Base-by-base conservation (phyloP, 2,329 filamentous ascomycete genomes). In the Elsinoe fawcettii region DNA sequence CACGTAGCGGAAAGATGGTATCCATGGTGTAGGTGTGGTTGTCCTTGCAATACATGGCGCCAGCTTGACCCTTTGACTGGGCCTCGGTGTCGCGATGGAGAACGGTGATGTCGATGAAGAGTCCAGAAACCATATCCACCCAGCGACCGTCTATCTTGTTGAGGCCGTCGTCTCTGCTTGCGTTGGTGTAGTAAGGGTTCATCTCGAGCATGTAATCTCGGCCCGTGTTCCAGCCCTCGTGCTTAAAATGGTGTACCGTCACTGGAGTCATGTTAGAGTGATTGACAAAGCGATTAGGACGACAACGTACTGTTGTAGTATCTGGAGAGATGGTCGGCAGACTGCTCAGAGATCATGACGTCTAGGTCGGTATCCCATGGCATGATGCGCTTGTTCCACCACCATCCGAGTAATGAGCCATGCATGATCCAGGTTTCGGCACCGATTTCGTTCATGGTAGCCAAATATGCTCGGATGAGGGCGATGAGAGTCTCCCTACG, bases 381-480 rank as follows among this genome's bases (percentile, higher is more conserved):
- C 68, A 84, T 75, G 63, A 82, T 77, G 64, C 76, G 75, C 55
- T 77, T 73, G 62, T 82, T 83, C 81, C 81, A 84, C 76, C 78
- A 84, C 81, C 81, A 84, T 34, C 80, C 79, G 14, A 84, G 70
- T 39, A 84, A 68, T 5, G 77, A 79, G 11, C 81, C 81, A 62
- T 84, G 81, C 78, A 83, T 83, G 58, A 84, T 77, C 81, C 81
- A 84, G 7, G 81, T 84, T 61, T 82, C 77, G 3, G 77, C 76
- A 12, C 79, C 77, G 30, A 83, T 74, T 53, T 77, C 73, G 41
- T 74, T 69, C 80, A 83, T 83, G 5, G 78, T 79, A 1, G 72
- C 68, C 2, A 82, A 71, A 62, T 83, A 84, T 1, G 79, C 77
- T 61, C 76, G 76, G 59, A 83, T 73, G 34, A 84, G 70, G 1